Conservation (phyloP, 352 stramenopile species). For the Plasmopara viticola region DNA sequence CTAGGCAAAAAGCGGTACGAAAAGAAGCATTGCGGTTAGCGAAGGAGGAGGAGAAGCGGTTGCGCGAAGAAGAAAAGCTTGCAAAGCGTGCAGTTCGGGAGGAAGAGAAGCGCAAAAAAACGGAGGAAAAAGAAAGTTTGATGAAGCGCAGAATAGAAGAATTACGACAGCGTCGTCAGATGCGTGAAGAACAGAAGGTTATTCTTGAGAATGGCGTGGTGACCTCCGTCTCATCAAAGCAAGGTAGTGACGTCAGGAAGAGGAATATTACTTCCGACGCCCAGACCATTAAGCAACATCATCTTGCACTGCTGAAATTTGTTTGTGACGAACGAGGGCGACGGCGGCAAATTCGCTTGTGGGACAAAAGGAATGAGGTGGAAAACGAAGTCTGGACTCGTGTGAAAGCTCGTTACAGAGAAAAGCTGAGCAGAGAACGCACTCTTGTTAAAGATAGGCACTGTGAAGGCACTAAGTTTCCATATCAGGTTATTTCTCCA, state of each 20-base stretch:
- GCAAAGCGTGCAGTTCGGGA: constrained; percentile 60
- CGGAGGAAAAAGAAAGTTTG: constrained; percentile 59
- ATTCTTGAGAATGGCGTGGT: constrained; percentile 73
- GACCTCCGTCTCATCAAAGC: constrained; percentile 30
- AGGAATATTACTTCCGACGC: constrained; percentile 17
- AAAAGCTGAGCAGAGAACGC: constrained; percentile 7
- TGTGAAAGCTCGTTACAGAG: constrained; percentile 40
- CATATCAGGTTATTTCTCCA: constrained; percentile 25
- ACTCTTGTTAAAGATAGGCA: not conserved
- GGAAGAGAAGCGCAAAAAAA: constrained; percentile 64
- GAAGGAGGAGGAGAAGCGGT: constrained; percentile 59
- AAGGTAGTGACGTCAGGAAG: constrained; percentile 8
- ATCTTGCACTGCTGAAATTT: constrained; percentile 57
- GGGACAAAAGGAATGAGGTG: constrained; percentile 42
- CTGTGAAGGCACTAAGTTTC: constrained; percentile 23
- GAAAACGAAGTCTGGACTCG: constrained; percentile 48
- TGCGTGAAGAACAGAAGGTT: constrained; percentile 62
- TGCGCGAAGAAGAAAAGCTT: constrained; percentile 67
- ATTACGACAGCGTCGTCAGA: constrained; percentile 47
- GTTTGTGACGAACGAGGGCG: constrained; percentile 62
- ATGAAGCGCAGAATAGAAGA: constrained; percentile 77
- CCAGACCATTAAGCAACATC: constrained; percentile 36
- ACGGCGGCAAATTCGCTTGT: constrained; percentile 45
- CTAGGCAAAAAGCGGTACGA: constrained; percentile 56
- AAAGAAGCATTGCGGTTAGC: constrained; percentile 56